A percentile compares a stretch with the other conserved stretches of the same genome.
phyloP scores from a whole-genome alignment of 192 early-diverging fungal genomes.

The Linnemannia zychae region DNA sequence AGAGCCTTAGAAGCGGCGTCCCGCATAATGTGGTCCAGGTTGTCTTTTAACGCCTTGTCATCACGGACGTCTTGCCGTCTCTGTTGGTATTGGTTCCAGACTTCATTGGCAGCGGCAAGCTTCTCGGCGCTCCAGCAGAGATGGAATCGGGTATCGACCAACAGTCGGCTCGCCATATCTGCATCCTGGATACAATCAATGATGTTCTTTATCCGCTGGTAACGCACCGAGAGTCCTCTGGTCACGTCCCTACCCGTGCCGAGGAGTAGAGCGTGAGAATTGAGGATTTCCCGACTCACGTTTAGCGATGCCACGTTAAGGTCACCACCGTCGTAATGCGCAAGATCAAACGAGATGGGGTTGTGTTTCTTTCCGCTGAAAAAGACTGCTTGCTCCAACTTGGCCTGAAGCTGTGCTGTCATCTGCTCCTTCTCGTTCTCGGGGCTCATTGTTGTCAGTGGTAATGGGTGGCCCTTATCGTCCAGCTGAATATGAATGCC shows the following conservation, averaged over 20 bases:
- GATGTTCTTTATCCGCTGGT: slow-evolving; percentile 30
- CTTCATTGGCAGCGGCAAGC: slow-evolving; percentile 38
- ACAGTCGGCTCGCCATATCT: slow-evolving; percentile 36
- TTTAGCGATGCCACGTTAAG: slow-evolving; percentile 50
- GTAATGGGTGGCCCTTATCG: not conserved
- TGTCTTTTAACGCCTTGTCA: slow-evolving; percentile 9
- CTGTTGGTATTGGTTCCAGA: slow-evolving; percentile 53
- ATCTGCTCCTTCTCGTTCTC: slow-evolving; percentile 10
- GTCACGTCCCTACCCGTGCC: slow-evolving; percentile 31
- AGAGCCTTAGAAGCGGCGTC: slow-evolving; percentile 26
- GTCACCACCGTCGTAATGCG: slow-evolving; percentile 44
- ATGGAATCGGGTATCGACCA: slow-evolving; percentile 48
- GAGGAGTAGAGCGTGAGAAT: slow-evolving; percentile 38
- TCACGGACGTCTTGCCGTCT: slow-evolving; percentile 10
- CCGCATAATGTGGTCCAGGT: slow-evolving; percentile 27
- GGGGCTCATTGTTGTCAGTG: not conserved
- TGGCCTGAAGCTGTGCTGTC: slow-evolving; percentile 43
- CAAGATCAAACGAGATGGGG: slow-evolving; percentile 54
- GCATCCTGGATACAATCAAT: slow-evolving; percentile 42
- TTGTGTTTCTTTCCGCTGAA: slow-evolving; percentile 49
- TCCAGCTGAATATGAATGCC: slow-evolving; percentile 44
- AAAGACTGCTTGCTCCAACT: slow-evolving; percentile 55
- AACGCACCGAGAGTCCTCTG: slow-evolving; percentile 25
- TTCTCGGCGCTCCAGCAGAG: slow-evolving; percentile 56
- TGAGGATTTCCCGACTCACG: slow-evolving; percentile 46